Percentiles rank a stretch among this genome's conserved stretches.
phyloP scores from a whole-genome alignment of 306 rosid species.

The Cajanus cajan region DNA sequence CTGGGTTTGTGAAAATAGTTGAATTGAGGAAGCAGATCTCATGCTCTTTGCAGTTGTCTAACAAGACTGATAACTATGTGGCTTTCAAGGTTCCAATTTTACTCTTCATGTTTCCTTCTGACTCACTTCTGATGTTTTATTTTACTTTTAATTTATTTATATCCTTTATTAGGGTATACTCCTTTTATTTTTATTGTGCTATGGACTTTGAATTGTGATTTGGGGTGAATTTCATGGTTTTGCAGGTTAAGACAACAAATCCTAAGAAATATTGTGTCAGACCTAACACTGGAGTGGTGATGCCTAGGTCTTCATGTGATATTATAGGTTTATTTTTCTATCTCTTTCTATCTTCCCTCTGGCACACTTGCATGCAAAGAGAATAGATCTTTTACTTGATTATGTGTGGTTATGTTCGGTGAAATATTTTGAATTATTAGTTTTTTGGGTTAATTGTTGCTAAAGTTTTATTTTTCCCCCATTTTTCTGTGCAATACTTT shows the following conservation, averaged over 20 bases:
- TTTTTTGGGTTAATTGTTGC: neutral
- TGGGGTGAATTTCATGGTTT: conserved; percentile 35
- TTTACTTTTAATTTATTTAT: neutral
- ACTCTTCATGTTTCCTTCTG: neutral
- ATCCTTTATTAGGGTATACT: neutral
- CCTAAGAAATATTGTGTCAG: conserved; percentile 95
- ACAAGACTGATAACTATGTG: conserved; percentile 63
- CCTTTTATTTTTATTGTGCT: neutral
- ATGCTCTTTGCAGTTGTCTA: conserved; percentile 72
- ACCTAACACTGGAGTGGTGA: conserved; percentile 90
- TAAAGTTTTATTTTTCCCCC: neutral
- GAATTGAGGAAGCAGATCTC: conserved; percentile 98
- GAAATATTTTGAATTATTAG: neutral
- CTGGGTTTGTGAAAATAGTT: conserved; percentile 37
- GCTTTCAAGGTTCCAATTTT: conserved; percentile 70
- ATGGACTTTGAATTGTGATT: conserved; percentile 34
- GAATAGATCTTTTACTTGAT: conserved; percentile 8
- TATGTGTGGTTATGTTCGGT: neutral
- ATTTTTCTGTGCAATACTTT: neutral
- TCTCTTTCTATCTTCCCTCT: neutral
- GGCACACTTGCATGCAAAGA: conserved; percentile 13
- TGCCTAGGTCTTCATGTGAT: conserved; percentile 85
- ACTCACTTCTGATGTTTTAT: neutral
- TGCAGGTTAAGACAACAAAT: conserved; percentile 88
- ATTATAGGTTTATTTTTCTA: conserved; percentile 55